phyloP scores from a whole-genome alignment of 179 eudicot species.

The Silene coronaria region DNA sequence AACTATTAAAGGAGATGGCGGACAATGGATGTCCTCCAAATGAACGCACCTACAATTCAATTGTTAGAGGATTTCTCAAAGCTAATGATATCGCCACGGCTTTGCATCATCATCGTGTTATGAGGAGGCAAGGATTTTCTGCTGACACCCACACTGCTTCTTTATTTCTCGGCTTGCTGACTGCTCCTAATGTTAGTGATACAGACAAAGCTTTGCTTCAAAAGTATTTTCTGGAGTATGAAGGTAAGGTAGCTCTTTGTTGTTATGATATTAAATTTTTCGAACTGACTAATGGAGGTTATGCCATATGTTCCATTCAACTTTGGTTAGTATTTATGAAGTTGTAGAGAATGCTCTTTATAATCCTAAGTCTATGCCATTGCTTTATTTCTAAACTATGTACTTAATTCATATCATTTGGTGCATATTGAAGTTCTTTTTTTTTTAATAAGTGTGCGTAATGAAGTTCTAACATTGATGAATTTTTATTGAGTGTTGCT shows the following conservation, averaged over 20 bases:
- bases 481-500: no score
- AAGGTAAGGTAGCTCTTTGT: background rate
- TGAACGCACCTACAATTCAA: background rate
- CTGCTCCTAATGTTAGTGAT: background rate
- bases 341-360: no score
- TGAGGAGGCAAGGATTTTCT: background rate
- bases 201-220: slow-evolving; percentile 2
- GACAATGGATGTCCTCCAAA: slow-evolving; percentile 6
- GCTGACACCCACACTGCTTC: slow-evolving; percentile 8
- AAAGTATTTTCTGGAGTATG: background rate
- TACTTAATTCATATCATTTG: no score
- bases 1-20: background rate
- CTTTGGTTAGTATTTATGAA: no score
- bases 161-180: background rate
- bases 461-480: background rate
- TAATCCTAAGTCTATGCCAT: no score
- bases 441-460: no score
- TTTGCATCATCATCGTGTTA: no score
- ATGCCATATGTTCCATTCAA: background rate
- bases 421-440: no score
- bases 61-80: background rate
- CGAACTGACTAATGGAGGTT: background rate
- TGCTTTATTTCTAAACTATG: no score
- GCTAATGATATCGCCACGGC: background rate
- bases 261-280: background rate